Base-by-base conservation (phyloP, 78 protist genomes). In the Cavenderia fasciculata region DNA sequence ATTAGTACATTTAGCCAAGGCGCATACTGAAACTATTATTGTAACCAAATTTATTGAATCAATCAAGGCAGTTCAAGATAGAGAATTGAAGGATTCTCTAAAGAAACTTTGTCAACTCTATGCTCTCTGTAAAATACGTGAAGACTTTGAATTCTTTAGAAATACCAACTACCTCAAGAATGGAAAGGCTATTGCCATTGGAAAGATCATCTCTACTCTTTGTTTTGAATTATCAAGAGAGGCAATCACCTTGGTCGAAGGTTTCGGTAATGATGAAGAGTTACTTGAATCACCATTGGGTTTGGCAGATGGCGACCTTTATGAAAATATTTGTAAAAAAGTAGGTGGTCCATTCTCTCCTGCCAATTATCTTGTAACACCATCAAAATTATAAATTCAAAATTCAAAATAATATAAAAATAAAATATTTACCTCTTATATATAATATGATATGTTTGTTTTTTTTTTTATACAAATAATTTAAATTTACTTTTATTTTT, bases 21-120 rank as follows among this genome's bases (percentile, higher is more conserved):
- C 90, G 7, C 90, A 82, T n/a, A 82, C 90, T 33, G 90, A 82
- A 57, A 82, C 66, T 23, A 57, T 82, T 41, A 82, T 82, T 59
- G 69, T 68, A 1, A 27, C 44, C 12, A 82, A 57, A 70, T 82
- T 82, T 29, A 68, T 82, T 56, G 78, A 68, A 31, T 51, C 74
- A 4, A 34, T 82, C 16, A 56, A 82, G 33, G 8, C 10, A 1
- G 73, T 54, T n/a, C 27, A 82, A 27, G 90, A 82, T 43, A n/a
- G 1, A 8, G 90, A 82, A 44, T 10, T 41, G 0, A 33, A 31
- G 27, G 62, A 54, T 0, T 57, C 44, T 18, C n/a, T 82, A 12
- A 68, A 44, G 34, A 82, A 82, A n/a, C 59, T 82, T 2, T 82
- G 90, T 4, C 90, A 82, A 82, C 34, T 82, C 14, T 82, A 82